phyloP scores from a whole-genome alignment of 2,329 filamentous ascomycete genomes.

The Fusarium neocosmosporiellum region DNA sequence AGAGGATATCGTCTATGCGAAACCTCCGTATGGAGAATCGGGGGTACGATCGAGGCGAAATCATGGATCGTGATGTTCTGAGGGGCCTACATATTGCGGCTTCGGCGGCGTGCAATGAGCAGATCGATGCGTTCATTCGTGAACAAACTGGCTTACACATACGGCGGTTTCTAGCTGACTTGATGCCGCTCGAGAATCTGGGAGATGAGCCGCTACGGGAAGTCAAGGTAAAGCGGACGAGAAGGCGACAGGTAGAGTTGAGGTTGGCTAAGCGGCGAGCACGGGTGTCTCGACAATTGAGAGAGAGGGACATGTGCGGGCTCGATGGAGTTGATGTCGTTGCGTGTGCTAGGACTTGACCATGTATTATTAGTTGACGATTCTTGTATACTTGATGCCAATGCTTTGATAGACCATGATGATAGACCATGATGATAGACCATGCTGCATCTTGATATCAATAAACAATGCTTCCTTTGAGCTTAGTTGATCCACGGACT shows the following conservation, averaged over 20 bases:
- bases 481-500: neutral
- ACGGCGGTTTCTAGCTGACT: conserved; percentile 65
- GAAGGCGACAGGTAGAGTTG: conserved; percentile 47
- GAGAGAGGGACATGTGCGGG: conserved; percentile 13
- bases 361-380: conserved; percentile 15
- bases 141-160: conserved; percentile 64
- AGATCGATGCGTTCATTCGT: conserved; percentile 63
- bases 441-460: conserved; percentile 1
- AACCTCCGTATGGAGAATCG: conserved; percentile 33
- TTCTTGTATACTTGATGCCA: conserved; percentile 1
- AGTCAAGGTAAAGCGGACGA: conserved; percentile 40
- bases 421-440: neutral
- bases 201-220: conserved; percentile 45
- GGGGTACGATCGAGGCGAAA: conserved; percentile 52
- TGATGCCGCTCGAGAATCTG: conserved; percentile 63
- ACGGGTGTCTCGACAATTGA: conserved; percentile 48
- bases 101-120: conserved; percentile 66
- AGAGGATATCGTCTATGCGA: conserved; percentile 50
- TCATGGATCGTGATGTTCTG: conserved; percentile 64
- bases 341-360: neutral
- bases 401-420: conserved; percentile 7
- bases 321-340: conserved; percentile 2
- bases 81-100: conserved; percentile 66
- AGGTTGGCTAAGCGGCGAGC: conserved; percentile 51
- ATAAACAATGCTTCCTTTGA: neutral